phyloP scores from a whole-genome alignment of 2,329 filamentous ascomycete species.

The Malbranchea cinnamomea region DNA sequence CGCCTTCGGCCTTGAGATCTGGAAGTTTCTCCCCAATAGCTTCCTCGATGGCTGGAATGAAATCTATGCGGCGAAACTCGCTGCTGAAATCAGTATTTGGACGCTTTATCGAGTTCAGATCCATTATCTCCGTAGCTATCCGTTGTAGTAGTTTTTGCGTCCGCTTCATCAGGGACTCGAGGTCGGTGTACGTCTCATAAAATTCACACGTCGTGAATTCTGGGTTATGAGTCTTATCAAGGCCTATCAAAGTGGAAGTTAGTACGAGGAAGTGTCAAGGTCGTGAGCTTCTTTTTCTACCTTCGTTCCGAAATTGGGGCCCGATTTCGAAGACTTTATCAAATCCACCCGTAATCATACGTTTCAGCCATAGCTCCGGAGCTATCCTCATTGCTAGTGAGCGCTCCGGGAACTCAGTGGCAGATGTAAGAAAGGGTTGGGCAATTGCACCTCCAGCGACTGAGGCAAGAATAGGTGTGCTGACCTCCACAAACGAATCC shows the following conservation, averaged over 20 bases:
- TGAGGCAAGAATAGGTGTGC: constrained; percentile 73
- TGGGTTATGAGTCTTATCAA: constrained; percentile 86
- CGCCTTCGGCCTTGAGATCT: constrained; percentile 39
- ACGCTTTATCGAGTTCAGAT: constrained; percentile 32
- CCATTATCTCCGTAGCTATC: constrained; percentile 39
- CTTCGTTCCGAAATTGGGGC: constrained; percentile 83
- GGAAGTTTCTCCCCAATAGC: constrained; percentile 52
- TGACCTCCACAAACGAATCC: constrained; percentile 67
- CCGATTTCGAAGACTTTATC: constrained; percentile 89
- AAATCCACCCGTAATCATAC: constrained; percentile 75
- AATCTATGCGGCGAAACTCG: constrained; percentile 54
- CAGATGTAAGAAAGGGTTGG: constrained; percentile 66
- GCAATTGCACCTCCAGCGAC: constrained; percentile 78
- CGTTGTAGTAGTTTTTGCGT: constrained; percentile 58
- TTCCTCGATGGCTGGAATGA: constrained; percentile 63
- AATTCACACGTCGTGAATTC: constrained; percentile 98
- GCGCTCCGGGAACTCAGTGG: constrained; percentile 59
- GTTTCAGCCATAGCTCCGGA: constrained; percentile 89
- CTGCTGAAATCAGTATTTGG: constrained; percentile 43
- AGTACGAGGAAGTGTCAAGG: constrained; percentile 5
- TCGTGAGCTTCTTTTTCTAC: too few relatives aligned
- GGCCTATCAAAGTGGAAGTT: constrained; percentile 22
- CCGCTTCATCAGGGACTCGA: constrained; percentile 57
- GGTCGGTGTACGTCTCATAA: constrained; percentile 71
- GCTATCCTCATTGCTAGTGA: constrained; percentile 71